Evolutionary conservation across 2,329 filamentous ascomycete genomes (phyloP).

Genomic region (Fusarium sp.): DNA sequence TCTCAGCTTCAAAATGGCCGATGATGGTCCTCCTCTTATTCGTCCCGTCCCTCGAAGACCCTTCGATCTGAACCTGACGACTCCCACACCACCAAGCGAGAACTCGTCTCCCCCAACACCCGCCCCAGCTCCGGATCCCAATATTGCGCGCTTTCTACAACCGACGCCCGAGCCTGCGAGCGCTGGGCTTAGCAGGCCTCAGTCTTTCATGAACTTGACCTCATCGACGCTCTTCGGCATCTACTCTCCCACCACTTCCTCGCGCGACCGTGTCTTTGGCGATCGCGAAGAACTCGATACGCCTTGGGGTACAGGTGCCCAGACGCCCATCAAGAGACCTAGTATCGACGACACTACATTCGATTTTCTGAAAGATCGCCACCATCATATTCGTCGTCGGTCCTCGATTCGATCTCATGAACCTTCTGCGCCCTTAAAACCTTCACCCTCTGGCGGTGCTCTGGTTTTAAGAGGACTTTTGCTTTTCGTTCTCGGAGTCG

Average conservation of each 20-base stretch:
- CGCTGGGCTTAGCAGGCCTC: conserved; percentile 72
- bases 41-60: conserved; percentile 79
- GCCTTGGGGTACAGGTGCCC: conserved; percentile 83
- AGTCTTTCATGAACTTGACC: conserved; percentile 87
- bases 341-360: conserved; percentile 61
- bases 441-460: conserved; percentile 57
- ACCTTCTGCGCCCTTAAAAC: conserved; percentile 46
- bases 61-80: conserved; percentile 71
- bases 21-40: conserved; percentile 68
- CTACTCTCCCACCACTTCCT: conserved; percentile 77
- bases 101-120: conserved; percentile 41
- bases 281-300: conserved; percentile 70
- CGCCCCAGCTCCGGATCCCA: conserved; percentile 46
- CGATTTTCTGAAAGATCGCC: conserved; percentile 59
- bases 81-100: conserved; percentile 60
- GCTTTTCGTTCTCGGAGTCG: conserved; percentile 82
- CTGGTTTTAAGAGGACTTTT: conserved; percentile 70
- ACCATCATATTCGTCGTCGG: conserved; percentile 53
- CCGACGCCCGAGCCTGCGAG: conserved; percentile 54
- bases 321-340: conserved; percentile 70
- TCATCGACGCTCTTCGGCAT: conserved; percentile 92
- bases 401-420: conserved; percentile 53
- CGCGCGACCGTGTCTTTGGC: conserved; percentile 59
- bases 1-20: conserved; percentile 51
- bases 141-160: conserved; percentile 55